Base-by-base conservation (phyloP, 805 yeast genomes). In the Starmerella potacharoeniae region DNA sequence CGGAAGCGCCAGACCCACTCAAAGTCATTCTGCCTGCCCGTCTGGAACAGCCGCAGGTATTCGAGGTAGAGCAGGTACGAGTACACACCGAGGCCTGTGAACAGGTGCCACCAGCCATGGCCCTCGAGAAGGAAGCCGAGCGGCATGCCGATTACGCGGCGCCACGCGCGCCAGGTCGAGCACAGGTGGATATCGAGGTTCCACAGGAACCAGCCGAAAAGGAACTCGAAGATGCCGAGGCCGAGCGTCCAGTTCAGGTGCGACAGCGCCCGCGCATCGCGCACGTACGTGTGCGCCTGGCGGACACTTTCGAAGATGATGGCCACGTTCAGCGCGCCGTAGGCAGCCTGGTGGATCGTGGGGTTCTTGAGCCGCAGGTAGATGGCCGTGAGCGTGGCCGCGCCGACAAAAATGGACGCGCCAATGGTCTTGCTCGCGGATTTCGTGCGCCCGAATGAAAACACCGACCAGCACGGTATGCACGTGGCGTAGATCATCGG, bases 401-500 rank as follows among this genome's bases (percentile, higher is more conserved):
- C 86, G 2, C 82, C 81, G 36, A 70, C 59, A 45, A 77, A 70
- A 4, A 82, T 75, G 11, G 74, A 70, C 9, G 72, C 46, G 0
- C 76, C 88, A 28, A 82, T 72, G 13, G 67, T 53, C n/a, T 69
- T 49, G 9, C 80, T 74, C 33, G 69, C 72, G 5, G 52, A 61
- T 16, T 59, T 64, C 16, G 75, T 59, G 55, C 70, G 73, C 42
- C 78, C 79, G 65, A 81, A 86, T 48, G 85, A 77, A 61, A 84
- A 82, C 0, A 86, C 81, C 44, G 83, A 77, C 95, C 95, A 87
- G 58, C 88, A 82, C 0, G 98, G 97, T 31, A 91, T 82, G 60
- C 96, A 91, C 2, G 98, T 93, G 28, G 96, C 97, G 71, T 93
- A 93, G 59, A 93, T 87, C 98, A 93, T 93, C 42, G 98, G 98